phyloP scores from a whole-genome alignment of 257 asterid genomes.

The Ophiorrhiza pumila region DNA sequence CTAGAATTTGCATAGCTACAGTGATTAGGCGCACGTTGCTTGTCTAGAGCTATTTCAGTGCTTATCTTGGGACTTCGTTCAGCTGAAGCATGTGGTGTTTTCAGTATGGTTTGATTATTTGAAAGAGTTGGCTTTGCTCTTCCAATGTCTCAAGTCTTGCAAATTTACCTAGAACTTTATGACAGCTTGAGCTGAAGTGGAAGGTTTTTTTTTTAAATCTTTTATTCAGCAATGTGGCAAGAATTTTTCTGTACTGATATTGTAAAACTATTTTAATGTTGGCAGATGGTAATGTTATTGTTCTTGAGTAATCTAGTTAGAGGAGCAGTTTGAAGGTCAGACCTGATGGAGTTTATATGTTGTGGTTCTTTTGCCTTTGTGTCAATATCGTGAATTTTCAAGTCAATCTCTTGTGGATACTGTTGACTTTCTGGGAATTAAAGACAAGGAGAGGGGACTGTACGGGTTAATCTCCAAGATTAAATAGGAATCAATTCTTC shows the following conservation, averaged over 20 bases:
- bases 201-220: neutral
- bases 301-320: neutral
- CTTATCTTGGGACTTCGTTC: neutral
- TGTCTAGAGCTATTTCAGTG: slow-evolving; percentile 10
- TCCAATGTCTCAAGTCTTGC: neutral
- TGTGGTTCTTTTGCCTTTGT: neutral
- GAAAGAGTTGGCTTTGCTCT: neutral
- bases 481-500: neutral
- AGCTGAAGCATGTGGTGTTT: neutral
- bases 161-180: neutral
- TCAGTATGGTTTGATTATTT: neutral
- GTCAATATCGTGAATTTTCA: neutral
- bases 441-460: neutral
- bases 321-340: neutral
- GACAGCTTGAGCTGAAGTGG: neutral
- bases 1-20: slow-evolving; percentile 4
- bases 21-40: neutral
- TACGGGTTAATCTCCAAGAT: neutral
- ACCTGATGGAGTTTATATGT: neutral
- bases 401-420: neutral
- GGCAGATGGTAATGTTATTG: neutral
- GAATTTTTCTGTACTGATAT: neutral
- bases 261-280: neutral
- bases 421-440: neutral
- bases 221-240: neutral